Conservation (phyloP, 23 red algal genomes). For the Gracilariopsis chorda region DNA sequence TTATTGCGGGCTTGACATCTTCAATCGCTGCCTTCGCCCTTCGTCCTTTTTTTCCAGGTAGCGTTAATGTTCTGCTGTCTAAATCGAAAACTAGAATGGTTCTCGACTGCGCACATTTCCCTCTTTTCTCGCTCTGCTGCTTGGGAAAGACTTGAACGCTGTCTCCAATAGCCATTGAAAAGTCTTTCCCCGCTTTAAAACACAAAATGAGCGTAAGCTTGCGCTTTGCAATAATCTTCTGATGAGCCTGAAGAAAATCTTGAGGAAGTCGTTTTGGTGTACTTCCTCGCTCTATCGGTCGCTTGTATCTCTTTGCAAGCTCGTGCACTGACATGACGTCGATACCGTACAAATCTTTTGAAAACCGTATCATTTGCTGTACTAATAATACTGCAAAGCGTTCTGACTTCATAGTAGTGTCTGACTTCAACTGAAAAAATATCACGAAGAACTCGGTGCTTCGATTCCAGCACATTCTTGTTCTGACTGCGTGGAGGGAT, state of each 20-base stretch:
- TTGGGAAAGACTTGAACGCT: slow-evolving; percentile 2
- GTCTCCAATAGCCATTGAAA: not conserved
- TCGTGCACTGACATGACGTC: not conserved
- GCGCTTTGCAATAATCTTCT: not conserved
- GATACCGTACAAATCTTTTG: slow-evolving; percentile 4
- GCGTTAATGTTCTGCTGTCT: not conserved
- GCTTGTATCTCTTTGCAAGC: slow-evolving; percentile 7
- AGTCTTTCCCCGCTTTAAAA: not conserved
- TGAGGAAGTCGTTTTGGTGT: not conserved
- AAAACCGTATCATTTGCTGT: not conserved
- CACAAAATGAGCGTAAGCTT: slow-evolving; percentile 13
- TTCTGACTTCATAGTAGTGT: not conserved
- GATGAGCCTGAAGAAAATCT: not conserved
- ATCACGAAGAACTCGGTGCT: slow-evolving; percentile 34
- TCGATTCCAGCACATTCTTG: slow-evolving; percentile 58
- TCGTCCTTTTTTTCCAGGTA: not conserved
- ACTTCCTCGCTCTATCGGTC: not conserved
- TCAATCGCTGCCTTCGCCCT: not conserved
- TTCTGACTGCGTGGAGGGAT: slow-evolving; percentile 41
- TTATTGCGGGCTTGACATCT: slow-evolving; percentile 6
- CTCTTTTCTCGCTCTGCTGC: slow-evolving; percentile 17
- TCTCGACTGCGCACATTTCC: not conserved
- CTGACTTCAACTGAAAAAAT: slow-evolving; percentile 12
- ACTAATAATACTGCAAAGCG: not conserved
- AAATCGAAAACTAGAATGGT: not conserved